Evolutionary conservation across 2,329 filamentous ascomycete genomes (phyloP).

Genomic region (Microdochium bolleyi): DNA sequence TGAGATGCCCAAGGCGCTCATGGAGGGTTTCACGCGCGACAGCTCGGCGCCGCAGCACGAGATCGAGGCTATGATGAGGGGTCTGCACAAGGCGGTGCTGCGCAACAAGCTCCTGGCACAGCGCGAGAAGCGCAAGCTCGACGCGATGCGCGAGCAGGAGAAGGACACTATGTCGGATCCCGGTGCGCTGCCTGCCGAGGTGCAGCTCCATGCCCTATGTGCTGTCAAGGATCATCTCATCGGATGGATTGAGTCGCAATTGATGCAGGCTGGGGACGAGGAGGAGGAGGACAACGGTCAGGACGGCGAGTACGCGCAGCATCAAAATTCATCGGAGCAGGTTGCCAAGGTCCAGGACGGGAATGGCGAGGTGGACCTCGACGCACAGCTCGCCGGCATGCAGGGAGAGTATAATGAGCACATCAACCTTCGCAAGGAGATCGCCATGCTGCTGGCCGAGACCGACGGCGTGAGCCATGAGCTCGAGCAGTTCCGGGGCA

Average conservation of each 20-base stretch:
- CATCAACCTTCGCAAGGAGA: constrained; percentile 35
- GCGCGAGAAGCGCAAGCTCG: constrained; percentile 47
- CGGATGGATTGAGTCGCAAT: constrained; percentile 56
- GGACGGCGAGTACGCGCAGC: constrained; percentile 1
- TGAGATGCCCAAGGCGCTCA: constrained; percentile 41
- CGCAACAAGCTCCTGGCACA: constrained; percentile 48
- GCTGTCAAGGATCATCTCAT: constrained; percentile 53
- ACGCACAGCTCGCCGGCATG: constrained; percentile 35
- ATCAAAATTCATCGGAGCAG: constrained; percentile 8
- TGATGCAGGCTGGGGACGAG: constrained; percentile 40
- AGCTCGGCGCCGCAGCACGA: constrained; percentile 27
- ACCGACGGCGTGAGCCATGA: constrained; percentile 7
- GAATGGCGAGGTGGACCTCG: constrained; percentile 19
- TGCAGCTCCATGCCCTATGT: constrained; percentile 45
- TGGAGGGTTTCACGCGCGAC: constrained; percentile 39
- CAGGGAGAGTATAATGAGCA: constrained; percentile 48
- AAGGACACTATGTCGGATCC: constrained; percentile 18
- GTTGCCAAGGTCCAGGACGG: constrained; percentile 3
- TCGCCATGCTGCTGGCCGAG: constrained; percentile 33
- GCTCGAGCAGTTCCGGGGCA: constrained; percentile 4
- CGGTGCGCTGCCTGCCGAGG: constrained; percentile 22
- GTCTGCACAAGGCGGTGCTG: constrained; percentile 50
- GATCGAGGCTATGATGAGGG: constrained; percentile 37
- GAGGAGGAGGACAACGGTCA: constrained; percentile 17
- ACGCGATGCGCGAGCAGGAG: constrained; percentile 30